These are phyloP conservation scores for Dentiscutata heterogama DNA, from an alignment of 371 early-diverging fungal genomes.

Conservation along the genomic window DNA sequence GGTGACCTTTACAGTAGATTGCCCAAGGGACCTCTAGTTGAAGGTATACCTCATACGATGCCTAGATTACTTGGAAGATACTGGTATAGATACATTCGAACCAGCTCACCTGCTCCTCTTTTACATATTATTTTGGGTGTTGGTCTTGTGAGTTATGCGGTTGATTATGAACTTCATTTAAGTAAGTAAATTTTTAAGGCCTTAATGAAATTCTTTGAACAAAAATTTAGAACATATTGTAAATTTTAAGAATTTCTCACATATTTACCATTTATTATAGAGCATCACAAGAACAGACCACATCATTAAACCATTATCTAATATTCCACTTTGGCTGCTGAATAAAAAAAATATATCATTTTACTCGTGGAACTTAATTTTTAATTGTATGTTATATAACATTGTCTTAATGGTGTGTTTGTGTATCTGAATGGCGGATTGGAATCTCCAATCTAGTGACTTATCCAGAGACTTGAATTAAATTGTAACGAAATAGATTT, in stretches of 20 bases:
- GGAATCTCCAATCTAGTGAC: too few relatives aligned
- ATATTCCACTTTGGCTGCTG: too few relatives aligned
- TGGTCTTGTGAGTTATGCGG: conserved; percentile 57
- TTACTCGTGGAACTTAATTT: too few relatives aligned
- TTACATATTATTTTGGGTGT: conserved; percentile 62
- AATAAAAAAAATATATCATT: too few relatives aligned
- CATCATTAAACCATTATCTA: conserved; percentile 7
- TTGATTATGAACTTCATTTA: conserved; percentile 69
- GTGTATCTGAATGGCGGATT: too few relatives aligned
- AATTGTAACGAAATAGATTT: too few relatives aligned
- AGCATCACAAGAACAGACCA: background rate
- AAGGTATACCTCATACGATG: background rate
- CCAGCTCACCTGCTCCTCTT: conserved; percentile 65
- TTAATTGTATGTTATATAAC: too few relatives aligned
- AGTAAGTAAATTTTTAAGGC: conserved; percentile 42
- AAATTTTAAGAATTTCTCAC: background rate
- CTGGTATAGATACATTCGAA: conserved; percentile 67
- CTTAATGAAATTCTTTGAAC: background rate
- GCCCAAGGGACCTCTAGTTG: background rate
- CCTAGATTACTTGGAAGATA: conserved; percentile 48
- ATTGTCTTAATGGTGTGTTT: too few relatives aligned
- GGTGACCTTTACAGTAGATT: conserved; percentile 10
- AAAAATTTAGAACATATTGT: background rate
- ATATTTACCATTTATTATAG: background rate
- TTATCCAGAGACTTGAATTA: too few relatives aligned